Evolutionary conservation across 2,329 filamentous ascomycete species (phyloP).

Genomic region (Didymella glomerata): DNA sequence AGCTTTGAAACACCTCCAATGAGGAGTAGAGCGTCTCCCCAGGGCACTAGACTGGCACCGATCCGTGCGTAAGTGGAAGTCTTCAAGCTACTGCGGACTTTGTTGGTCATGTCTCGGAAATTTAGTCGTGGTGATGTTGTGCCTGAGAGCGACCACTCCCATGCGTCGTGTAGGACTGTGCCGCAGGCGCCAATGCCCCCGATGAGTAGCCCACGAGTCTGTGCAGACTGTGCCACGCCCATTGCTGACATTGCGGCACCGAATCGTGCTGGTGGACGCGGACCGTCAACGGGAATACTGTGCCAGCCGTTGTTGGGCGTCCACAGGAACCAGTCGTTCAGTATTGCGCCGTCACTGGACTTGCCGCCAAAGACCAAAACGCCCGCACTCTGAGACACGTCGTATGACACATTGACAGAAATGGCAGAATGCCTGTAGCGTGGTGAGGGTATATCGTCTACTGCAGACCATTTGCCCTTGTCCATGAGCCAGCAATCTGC

Average conservation of each 20-base stretch:
- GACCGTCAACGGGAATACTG: slow-evolving; percentile 49
- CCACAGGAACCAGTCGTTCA: slow-evolving; percentile 58
- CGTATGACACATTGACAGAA: slow-evolving; percentile 52
- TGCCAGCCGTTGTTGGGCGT: slow-evolving; percentile 61
- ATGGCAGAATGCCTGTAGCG: slow-evolving; percentile 79
- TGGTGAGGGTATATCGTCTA: slow-evolving; percentile 71
- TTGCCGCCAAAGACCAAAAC: slow-evolving; percentile 59
- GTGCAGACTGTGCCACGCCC: slow-evolving; percentile 44
- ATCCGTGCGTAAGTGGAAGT: slow-evolving; percentile 54
- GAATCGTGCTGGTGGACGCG: slow-evolving; percentile 61
- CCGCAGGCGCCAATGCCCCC: slow-evolving; percentile 77
- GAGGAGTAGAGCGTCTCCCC: slow-evolving; percentile 58
- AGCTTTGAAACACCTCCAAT: slow-evolving; percentile 60
- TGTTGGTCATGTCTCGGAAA: slow-evolving; percentile 43
- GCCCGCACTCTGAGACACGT: slow-evolving; percentile 52
- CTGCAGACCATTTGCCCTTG: slow-evolving; percentile 68
- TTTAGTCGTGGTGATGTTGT: slow-evolving; percentile 39
- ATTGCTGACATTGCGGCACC: slow-evolving; percentile 63
- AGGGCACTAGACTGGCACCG: slow-evolving; percentile 61
- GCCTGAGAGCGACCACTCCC: slow-evolving; percentile 66
- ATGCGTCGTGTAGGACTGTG: slow-evolving; percentile 67
- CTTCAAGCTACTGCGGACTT: slow-evolving; percentile 26
- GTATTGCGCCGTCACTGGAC: slow-evolving; percentile 52
- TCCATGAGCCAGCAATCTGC: slow-evolving; percentile 79
- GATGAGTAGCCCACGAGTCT: slow-evolving; percentile 68